Evolutionary conservation across 1,139 yeast genomes (phyloP).

Genomic region (Taphrina confusa): DNA sequence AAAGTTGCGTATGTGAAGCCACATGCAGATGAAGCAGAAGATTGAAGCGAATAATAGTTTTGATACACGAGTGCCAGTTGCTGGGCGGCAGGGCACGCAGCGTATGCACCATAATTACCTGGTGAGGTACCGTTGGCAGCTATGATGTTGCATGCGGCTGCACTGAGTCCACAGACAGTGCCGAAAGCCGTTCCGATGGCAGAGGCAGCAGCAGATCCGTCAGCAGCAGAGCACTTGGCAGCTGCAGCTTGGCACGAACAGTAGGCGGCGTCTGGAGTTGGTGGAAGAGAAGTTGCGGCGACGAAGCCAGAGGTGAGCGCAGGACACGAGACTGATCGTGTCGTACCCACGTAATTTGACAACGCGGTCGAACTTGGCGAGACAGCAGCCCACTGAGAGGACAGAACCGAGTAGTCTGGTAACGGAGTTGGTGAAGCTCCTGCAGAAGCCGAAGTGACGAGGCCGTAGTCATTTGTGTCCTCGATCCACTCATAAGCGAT

Average conservation of each 20-base stretch:
- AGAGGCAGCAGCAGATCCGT: constrained; percentile 46
- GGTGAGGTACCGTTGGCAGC: constrained; percentile 51
- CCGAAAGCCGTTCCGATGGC: constrained; percentile 50
- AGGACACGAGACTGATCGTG: constrained; percentile 44
- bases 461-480: constrained; percentile 85
- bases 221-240: constrained; percentile 54
- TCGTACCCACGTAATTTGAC: constrained; percentile 49
- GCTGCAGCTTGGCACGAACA: constrained; percentile 60
- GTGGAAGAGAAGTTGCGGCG: constrained; percentile 52
- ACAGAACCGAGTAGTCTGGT: constrained; percentile 60
- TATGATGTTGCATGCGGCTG: constrained; percentile 56
- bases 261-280: constrained; percentile 56
- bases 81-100: constrained; percentile 58
- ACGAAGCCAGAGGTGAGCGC: constrained; percentile 51
- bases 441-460: constrained; percentile 56
- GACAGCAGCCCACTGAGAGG: constrained; percentile 52
- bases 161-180: constrained; percentile 52
- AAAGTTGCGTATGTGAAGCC: constrained; percentile 32
- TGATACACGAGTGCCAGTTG: constrained; percentile 59
- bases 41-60: constrained; percentile 50
- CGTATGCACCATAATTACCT: constrained; percentile 61
- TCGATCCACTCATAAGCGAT: constrained; percentile 87
- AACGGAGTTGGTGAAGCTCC: constrained; percentile 52
- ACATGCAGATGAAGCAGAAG: constrained; percentile 38
- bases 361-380: constrained; percentile 54